A percentile compares a stretch with the other conserved stretches of the same genome.
Evolutionary conservation across 179 eudicot species (phyloP).

Genomic region (Camellia oleifera): DNA sequence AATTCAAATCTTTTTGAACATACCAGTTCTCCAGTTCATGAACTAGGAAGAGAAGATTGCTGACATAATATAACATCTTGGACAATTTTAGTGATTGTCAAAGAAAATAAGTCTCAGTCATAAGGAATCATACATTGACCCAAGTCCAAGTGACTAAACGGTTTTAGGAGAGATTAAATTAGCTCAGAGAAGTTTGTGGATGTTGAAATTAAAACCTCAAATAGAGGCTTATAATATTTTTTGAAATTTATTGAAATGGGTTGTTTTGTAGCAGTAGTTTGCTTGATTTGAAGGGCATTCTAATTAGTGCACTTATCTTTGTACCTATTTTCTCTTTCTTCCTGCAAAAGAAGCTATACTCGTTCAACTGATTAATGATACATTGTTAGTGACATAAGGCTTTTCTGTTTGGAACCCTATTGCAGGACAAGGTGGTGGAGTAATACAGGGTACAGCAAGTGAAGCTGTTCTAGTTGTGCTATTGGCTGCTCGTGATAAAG

Average conservation of each 20-base stretch:
- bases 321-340: not conserved
- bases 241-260: not conserved
- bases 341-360: not conserved
- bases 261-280: not conserved
- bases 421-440: conserved; percentile 92
- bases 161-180: not conserved
- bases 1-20: not conserved
- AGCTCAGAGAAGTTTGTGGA: not conserved
- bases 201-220: not conserved
- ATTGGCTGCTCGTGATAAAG: conserved; percentile 88
- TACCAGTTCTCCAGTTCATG: not conserved
- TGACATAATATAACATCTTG: not conserved
- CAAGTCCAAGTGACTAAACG: not conserved
- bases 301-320: not conserved
- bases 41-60: not conserved
- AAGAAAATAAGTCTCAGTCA: not conserved
- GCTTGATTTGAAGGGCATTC: not conserved
- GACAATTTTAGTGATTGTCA: not conserved
- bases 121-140: not conserved
- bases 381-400: not conserved
- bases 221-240: not conserved
- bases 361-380: not conserved
- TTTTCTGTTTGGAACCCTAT: conserved; percentile 11
- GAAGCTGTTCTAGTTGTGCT: conserved; percentile 86
- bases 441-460: conserved; percentile 94